Percentiles rank a stretch among this genome's conserved stretches.
Conservation (phyloP, 169 alveolate genomes). For the Eimeria zaria region DNA sequence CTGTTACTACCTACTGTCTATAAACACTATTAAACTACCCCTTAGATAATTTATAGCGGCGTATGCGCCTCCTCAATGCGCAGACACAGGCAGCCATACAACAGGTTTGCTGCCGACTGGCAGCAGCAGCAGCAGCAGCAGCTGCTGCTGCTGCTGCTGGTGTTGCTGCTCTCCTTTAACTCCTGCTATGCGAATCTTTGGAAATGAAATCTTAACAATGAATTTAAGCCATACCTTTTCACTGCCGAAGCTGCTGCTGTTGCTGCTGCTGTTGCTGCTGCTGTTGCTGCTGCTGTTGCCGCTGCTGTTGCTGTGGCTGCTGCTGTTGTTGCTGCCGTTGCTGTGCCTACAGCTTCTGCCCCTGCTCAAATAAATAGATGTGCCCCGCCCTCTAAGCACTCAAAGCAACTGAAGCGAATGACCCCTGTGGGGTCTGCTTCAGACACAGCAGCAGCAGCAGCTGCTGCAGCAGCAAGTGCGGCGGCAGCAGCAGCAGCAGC, state of each 20-base stretch:
- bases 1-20: neutral
- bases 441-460: neutral
- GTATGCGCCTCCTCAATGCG: no score
- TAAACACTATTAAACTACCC: neutral
- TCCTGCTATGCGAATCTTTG: no score
- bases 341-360: neutral
- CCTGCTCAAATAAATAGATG: neutral
- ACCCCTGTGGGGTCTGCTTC: neutral
- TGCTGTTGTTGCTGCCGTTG: neutral
- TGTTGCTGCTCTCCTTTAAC: no score
- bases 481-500: slow-evolving; percentile 12
- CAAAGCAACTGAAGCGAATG: no score
- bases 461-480: neutral
- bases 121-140: neutral
- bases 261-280: no score
- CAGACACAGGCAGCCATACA: no score
- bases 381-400: neutral
- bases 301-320: neutral
- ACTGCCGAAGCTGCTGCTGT: no score
- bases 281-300: neutral
- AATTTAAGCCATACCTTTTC: neutral
- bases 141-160: neutral
- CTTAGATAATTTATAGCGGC: neutral
- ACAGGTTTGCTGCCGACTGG: neutral
- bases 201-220: neutral